Evolutionary conservation across 2,329 filamentous ascomycete species (phyloP).

Genomic region (Aureobasidium sp.): DNA sequence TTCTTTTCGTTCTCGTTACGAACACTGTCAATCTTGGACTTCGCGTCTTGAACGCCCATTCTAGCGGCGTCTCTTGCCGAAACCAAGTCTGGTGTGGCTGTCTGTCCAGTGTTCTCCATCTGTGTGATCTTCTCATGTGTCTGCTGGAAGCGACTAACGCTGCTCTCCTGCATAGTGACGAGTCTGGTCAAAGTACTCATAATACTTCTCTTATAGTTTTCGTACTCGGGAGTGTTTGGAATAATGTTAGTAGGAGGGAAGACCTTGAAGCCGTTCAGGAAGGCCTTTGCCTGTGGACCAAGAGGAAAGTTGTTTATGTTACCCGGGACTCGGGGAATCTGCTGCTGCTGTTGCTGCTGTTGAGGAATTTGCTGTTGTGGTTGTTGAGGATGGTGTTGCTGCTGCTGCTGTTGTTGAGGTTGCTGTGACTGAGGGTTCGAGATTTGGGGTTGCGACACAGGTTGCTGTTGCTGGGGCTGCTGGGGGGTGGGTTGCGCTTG

Average conservation of each 20-base stretch:
- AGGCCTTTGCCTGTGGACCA: slow-evolving; percentile 23
- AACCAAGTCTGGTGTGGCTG: slow-evolving; percentile 8
- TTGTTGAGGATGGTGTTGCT: slow-evolving; percentile 17
- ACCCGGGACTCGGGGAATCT: slow-evolving; percentile 23
- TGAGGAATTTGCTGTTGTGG: slow-evolving; percentile 14
- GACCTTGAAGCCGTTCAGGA: slow-evolving; percentile 15
- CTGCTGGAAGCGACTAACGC: slow-evolving; percentile 7
- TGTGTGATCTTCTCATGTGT: slow-evolving; percentile 7
- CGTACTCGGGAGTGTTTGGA: slow-evolving; percentile 16
- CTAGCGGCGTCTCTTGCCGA: slow-evolving; percentile 15
- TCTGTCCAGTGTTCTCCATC: slow-evolving; percentile 12
- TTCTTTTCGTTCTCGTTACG: slow-evolving; percentile 17
- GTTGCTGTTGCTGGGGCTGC: slow-evolving; percentile 16
- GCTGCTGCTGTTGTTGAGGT: slow-evolving; percentile 16
- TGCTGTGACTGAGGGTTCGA: slow-evolving; percentile 21
- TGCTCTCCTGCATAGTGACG: slow-evolving; percentile 15
- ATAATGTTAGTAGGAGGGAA: slow-evolving; percentile 13
- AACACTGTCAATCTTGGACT: slow-evolving; percentile 12
- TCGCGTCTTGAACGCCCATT: slow-evolving; percentile 14
- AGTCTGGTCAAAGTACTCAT: slow-evolving; percentile 1
- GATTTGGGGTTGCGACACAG: not conserved
- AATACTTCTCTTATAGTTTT: slow-evolving; percentile 16
- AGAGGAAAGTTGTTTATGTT: slow-evolving; percentile 21
- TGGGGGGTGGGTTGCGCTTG: slow-evolving; percentile 15
- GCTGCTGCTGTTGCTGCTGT: slow-evolving; percentile 23